phyloP scores from a whole-genome alignment of 768 basidiomycete genomes.

The Mycena galericulata region DNA sequence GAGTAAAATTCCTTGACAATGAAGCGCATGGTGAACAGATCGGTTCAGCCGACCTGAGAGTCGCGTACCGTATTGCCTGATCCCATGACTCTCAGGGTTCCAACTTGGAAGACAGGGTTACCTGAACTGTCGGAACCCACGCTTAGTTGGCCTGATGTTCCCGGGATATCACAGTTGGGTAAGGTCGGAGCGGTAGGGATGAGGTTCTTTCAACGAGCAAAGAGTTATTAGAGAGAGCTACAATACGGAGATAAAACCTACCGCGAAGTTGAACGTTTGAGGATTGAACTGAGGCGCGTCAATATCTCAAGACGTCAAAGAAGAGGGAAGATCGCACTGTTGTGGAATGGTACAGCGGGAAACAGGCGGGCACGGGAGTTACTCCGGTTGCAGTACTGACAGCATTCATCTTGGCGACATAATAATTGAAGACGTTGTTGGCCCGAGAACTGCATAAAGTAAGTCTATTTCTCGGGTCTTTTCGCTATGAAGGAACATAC shows the following conservation, averaged over 20 bases:
- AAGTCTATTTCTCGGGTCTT: not conserved
- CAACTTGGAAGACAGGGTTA: not conserved
- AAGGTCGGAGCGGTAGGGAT: slow-evolving; percentile 8
- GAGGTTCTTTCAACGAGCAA: not conserved
- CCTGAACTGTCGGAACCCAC: not conserved
- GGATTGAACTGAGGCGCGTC: not conserved
- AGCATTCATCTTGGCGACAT: not conserved
- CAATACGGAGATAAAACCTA: not conserved
- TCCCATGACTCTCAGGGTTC: not conserved
- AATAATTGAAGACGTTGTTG: not conserved
- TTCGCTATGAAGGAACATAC: not conserved
- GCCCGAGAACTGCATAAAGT: slow-evolving; percentile 1
- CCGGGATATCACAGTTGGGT: slow-evolving; percentile 9
- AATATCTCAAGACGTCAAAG: not conserved
- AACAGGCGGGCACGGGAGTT: slow-evolving; percentile 9
- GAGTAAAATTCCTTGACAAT: not conserved
- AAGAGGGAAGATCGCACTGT: not conserved
- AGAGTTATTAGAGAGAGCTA: not conserved
- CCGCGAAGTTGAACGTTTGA: not conserved
- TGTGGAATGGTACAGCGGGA: not conserved
- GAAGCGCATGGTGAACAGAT: not conserved
- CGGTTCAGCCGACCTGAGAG: not conserved
- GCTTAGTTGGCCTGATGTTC: not conserved
- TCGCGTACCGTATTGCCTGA: not conserved
- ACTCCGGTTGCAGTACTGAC: not conserved